These are phyloP conservation scores for Pseudomonodictys pantanalensis DNA, from an alignment of 495 filamentous ascomycete genomes.

Conservation along the genomic window DNA sequence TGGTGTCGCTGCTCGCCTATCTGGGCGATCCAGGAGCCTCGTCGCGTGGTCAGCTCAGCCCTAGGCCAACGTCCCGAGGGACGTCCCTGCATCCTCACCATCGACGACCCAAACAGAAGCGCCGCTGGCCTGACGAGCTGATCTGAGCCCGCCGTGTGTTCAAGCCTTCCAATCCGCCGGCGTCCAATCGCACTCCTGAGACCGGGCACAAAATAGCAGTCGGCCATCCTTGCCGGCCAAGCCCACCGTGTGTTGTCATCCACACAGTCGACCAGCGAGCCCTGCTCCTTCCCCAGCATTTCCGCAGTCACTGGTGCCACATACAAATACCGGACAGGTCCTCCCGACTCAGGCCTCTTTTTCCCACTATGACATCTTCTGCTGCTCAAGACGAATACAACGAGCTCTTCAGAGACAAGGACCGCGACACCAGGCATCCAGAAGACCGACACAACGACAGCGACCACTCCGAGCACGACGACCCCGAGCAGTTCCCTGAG, in stretches of 20 bases:
- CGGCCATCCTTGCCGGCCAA: background rate
- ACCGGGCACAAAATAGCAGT: conserved; percentile 7
- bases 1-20: conserved; percentile 18
- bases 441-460: conserved; percentile 47
- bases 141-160: conserved; percentile 1
- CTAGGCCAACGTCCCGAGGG: background rate
- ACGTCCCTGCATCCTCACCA: background rate
- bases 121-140: background rate
- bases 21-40: conserved; percentile 3
- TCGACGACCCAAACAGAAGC: background rate
- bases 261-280: background rate
- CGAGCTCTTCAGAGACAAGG: conserved; percentile 60
- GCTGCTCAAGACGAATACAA: conserved; percentile 86
- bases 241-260: conserved; percentile 4
- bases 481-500: conserved; percentile 22
- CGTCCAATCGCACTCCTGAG: conserved; percentile 16
- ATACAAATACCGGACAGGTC: conserved; percentile 26
- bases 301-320: background rate
- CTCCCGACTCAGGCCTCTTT: conserved; percentile 4
- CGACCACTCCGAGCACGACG: conserved; percentile 36
- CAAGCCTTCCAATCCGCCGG: conserved; percentile 20
- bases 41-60: conserved; percentile 27
- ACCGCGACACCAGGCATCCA: conserved; percentile 51
- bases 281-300: conserved; percentile 15
- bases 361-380: conserved; percentile 37